Conservation (phyloP, 768 basidiomycete genomes). For the Albatrellus ellisii region DNA sequence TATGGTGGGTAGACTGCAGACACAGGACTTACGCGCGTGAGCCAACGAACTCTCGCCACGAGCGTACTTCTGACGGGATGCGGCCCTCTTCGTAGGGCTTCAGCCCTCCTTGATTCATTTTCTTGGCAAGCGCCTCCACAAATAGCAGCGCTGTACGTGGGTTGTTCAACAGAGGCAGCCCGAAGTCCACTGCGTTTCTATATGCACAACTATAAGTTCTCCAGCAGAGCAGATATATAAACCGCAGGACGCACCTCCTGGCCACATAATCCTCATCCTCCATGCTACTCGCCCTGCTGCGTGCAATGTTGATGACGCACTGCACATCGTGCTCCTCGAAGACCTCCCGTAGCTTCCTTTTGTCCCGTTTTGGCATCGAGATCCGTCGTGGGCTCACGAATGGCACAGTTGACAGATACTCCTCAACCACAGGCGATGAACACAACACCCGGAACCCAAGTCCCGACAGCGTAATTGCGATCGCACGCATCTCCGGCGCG, state of each 20-base stretch:
- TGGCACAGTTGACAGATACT: conserved; percentile 65
- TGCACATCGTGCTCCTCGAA: conserved; percentile 93
- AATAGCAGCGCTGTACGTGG: conserved; percentile 80
- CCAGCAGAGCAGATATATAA: conserved; percentile 1
- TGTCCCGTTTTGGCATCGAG: conserved; percentile 93
- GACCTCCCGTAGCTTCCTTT: conserved; percentile 86
- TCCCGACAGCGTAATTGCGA: conserved; percentile 69
- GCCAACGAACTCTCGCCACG: conserved; percentile 87
- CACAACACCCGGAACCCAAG: conserved; percentile 96
- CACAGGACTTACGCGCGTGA: conserved; percentile 49
- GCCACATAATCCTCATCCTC: conserved; percentile 96
- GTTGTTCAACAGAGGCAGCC: conserved; percentile 84
- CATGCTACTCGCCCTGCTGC: conserved; percentile 57
- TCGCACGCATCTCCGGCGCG: conserved; percentile 74
- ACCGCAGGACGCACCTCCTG: conserved; percentile 42
- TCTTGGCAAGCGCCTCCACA: conserved; percentile 77
- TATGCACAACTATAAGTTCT: conserved; percentile 1
- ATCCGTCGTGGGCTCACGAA: conserved; percentile 79
- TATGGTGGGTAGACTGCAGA: too few species aligned
- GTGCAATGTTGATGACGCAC: conserved; percentile 87
- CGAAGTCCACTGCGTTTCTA: conserved; percentile 21
- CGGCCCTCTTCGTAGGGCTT: conserved; percentile 73
- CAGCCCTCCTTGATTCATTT: conserved; percentile 72
- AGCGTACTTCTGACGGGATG: conserved; percentile 83
- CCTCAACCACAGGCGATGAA: conserved; percentile 67